Evolutionary conservation across 148 eudicot genomes (phyloP).

Genomic region (Camellia sinensis): DNA sequence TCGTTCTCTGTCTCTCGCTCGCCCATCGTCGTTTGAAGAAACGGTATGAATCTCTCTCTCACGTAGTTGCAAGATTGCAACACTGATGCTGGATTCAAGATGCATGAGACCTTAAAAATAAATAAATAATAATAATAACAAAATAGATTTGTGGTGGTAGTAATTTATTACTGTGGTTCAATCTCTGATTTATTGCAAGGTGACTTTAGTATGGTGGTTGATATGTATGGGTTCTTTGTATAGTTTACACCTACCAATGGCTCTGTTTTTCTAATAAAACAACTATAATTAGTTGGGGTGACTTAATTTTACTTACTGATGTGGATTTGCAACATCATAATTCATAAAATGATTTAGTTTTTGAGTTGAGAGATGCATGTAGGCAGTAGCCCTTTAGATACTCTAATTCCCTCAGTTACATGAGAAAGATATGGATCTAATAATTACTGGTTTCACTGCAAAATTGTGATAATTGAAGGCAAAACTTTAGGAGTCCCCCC

Average conservation of each 20-base stretch:
- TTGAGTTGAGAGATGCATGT: neutral
- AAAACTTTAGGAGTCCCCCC: neutral
- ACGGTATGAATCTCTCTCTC: no score
- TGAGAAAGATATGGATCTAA: neutral
- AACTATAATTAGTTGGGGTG: neutral
- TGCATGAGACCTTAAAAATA: no score
- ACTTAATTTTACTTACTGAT: neutral
- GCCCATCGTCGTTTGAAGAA: no score
- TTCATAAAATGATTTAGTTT: neutral
- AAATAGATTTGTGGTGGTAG: neutral
- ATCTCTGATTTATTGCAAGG: neutral
- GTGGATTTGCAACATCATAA: neutral
- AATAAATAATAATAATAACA: no score
- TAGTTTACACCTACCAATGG: neutral
- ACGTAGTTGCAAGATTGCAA: no score
- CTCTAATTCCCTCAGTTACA: neutral
- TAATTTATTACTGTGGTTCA: neutral
- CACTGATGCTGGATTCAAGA: no score
- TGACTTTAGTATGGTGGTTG: neutral
- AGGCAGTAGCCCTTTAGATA: neutral
- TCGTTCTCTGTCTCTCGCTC: no score
- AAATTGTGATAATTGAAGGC: neutral
- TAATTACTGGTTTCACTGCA: neutral
- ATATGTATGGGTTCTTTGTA: neutral
- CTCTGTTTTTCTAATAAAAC: neutral